Evolutionary conservation across 2,329 filamentous ascomycete species (phyloP).

Genomic region (Paracamarosporium sp.): DNA sequence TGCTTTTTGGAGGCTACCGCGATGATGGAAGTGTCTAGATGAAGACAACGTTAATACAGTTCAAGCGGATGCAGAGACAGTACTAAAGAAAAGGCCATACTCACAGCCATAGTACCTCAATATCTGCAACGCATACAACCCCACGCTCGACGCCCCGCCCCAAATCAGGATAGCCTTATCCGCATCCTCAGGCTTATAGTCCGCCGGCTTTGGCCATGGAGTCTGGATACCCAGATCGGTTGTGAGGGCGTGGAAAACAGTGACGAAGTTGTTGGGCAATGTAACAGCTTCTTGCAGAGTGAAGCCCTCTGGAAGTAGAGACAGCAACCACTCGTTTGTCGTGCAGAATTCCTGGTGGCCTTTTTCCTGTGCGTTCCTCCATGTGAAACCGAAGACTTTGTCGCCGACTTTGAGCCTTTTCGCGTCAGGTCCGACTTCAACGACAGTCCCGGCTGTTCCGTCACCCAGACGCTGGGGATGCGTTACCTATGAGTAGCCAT

Average conservation of each 20-base stretch:
- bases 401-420: slow-evolving; percentile 60
- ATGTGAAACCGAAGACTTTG: slow-evolving; percentile 63
- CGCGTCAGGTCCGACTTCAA: slow-evolving; percentile 56
- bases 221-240: slow-evolving; percentile 61
- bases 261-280: slow-evolving; percentile 63
- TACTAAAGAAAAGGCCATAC: neutral
- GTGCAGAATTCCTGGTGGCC: slow-evolving; percentile 65
- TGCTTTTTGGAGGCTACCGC: slow-evolving; percentile 48
- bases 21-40: slow-evolving; percentile 41
- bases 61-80: neutral
- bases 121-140: slow-evolving; percentile 52
- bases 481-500: slow-evolving; percentile 12
- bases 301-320: slow-evolving; percentile 50
- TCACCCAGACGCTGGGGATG: slow-evolving; percentile 61
- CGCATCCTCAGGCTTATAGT: slow-evolving; percentile 42
- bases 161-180: slow-evolving; percentile 49
- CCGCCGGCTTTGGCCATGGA: slow-evolving; percentile 62
- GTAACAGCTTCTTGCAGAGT: slow-evolving; percentile 58
- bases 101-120: slow-evolving; percentile 47
- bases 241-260: slow-evolving; percentile 63
- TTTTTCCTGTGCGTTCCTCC: slow-evolving; percentile 55
- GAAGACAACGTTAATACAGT: neutral
- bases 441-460: slow-evolving; percentile 60
- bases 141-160: slow-evolving; percentile 53
- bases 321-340: slow-evolving; percentile 55